Base-by-base conservation (phyloP, 139 green algal genomes). In the Pleodorina starrii region DNA sequence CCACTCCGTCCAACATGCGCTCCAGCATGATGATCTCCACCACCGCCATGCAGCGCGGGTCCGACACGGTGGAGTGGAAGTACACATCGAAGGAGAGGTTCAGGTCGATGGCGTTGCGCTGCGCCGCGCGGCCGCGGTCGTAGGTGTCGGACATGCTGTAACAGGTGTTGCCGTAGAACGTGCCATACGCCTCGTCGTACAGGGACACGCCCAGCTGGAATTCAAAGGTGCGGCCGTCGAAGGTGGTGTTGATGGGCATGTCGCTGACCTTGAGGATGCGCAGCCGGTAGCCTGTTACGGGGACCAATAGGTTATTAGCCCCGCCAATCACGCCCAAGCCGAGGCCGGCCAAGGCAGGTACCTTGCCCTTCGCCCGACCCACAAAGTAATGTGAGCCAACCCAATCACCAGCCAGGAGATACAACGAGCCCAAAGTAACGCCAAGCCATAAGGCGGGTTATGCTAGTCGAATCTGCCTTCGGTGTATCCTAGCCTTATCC, bases 111-210 rank as follows among this genome's bases (percentile, higher is more conserved):
- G 91, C 91, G 74, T 92, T 94, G 46, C 80, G 78, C 85, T 91
- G 85, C 51, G 74, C 63, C 29, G 91, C 91, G 17, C 87, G 84
- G 14, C 78, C 78, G 51, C 89, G 76, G 82, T 77, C 63, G 43
- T 72, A 88, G 2, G 68, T 88, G 68, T 88, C 66, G 14, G 83
- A 9, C 60, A 81, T 50, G 66, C 63, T 86, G 68, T 89, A 89
- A 48, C 84, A 89, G 25, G 95, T 97, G 90, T 91, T 94, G 44
- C 95, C 95, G 48, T 95, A 96, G 75, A 96, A 97, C 5, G 89
- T 86, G 69, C 94, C 94, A 35, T 90, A 86, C 0, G 77, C 87
- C 35, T 94, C 91, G 42, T 97, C 94, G 79, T 90, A 97, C 69
- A 97, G 86, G 2, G 91, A 94, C 0, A 96, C 91, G 21, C 91